phyloP scores from a whole-genome alignment of 805 yeast species.

The Lipomyces spencermartinsiae region DNA sequence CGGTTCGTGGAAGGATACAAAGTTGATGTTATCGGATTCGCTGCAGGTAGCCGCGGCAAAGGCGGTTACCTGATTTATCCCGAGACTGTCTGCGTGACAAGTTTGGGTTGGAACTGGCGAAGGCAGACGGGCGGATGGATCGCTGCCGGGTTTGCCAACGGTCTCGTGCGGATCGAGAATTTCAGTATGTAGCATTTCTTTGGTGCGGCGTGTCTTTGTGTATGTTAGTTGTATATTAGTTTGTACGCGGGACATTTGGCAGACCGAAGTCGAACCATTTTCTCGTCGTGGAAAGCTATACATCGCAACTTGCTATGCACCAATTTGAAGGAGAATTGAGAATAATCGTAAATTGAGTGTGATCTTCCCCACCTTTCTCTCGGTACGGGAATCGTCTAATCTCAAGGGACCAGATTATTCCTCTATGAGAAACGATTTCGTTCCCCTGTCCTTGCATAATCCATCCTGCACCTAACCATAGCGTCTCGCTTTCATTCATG shows the following conservation, averaged over 20 bases:
- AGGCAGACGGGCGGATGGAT: slow-evolving; percentile 27
- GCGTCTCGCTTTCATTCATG: too few relatives aligned
- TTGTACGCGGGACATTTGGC: not conserved
- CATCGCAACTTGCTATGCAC: too few relatives aligned
- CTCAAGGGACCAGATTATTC: too few relatives aligned
- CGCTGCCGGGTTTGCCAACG: slow-evolving; percentile 34
- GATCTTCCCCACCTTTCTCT: too few relatives aligned
- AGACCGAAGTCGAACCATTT: not conserved
- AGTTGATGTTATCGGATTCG: slow-evolving; percentile 6
- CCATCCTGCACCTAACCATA: too few relatives aligned
- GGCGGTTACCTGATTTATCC: slow-evolving; percentile 12
- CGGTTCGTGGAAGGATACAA: slow-evolving; percentile 30
- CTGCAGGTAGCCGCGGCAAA: not conserved
- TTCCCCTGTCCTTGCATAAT: too few relatives aligned
- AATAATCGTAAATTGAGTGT: too few relatives aligned
- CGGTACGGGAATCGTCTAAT: too few relatives aligned
- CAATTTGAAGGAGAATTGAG: too few relatives aligned
- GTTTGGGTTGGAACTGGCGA: slow-evolving; percentile 20
- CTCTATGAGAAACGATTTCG: too few relatives aligned
- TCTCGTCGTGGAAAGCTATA: not conserved
- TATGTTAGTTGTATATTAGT: not conserved
- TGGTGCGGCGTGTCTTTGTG: not conserved
- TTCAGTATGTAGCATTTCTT: slow-evolving; percentile 10
- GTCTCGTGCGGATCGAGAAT: slow-evolving; percentile 33
- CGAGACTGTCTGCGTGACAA: slow-evolving; percentile 20